Conservation (phyloP, 179 eudicot genomes). For the Amaranthus tricolor region DNA sequence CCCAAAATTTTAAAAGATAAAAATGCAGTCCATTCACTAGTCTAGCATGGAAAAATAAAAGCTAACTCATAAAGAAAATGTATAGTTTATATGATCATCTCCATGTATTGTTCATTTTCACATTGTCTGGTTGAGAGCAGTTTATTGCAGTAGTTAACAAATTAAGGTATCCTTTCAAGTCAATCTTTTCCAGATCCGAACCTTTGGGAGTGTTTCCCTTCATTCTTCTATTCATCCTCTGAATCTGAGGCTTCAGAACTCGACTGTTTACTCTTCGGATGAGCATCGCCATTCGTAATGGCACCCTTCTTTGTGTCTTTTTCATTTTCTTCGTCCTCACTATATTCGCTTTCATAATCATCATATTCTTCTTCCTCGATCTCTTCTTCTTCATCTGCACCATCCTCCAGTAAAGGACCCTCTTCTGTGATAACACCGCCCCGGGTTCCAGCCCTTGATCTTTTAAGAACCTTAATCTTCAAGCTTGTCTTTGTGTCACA, state of each 20-base stretch:
- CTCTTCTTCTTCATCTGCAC: constrained; percentile 71
- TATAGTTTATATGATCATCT: constrained; percentile 13
- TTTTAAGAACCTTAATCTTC: constrained; percentile 61
- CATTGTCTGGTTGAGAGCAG: constrained; percentile 8
- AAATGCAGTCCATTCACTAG: too few species aligned
- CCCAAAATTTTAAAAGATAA: too few species aligned
- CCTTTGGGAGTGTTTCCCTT: too few species aligned
- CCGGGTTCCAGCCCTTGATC: constrained; percentile 75
- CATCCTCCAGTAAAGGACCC: constrained; percentile 50
- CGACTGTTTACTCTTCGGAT: constrained; percentile 28
- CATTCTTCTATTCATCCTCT: constrained; percentile 41
- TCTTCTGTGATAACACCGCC: constrained; percentile 56
- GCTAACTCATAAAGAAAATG: constrained; percentile 6
- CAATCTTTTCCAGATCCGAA: too few species aligned
- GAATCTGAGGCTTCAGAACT: constrained; percentile 51
- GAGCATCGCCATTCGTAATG: constrained; percentile 31
- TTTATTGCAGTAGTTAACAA: constrained; percentile 26
- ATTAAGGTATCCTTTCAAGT: too few species aligned
- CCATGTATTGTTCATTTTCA: constrained; percentile 11
- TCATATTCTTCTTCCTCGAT: constrained; percentile 72
- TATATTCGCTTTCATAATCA: constrained; percentile 77
- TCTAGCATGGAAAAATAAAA: too few species aligned
- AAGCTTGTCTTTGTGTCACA: constrained; percentile 56
- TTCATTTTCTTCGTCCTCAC: constrained; percentile 67
- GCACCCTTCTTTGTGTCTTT: constrained; percentile 39